These are phyloP conservation scores for Mucor piriformis DNA, from an alignment of 371 early-diverging fungal species.

Conservation along the genomic window DNA sequence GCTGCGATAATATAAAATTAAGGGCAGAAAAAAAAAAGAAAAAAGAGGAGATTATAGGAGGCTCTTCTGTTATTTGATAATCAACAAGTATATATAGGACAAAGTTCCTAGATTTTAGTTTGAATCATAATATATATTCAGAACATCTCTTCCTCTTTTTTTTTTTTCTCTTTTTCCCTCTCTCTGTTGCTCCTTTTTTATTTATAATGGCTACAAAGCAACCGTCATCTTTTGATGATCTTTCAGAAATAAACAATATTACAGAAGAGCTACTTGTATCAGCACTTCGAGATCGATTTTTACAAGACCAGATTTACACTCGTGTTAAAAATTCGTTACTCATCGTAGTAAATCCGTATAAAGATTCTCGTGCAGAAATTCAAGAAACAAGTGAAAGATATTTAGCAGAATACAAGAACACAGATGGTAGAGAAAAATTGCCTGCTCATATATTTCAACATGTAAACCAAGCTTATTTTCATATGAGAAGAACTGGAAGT, in stretches of 20 bases:
- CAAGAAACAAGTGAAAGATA: conserved; percentile 53
- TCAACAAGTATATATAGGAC: not conserved
- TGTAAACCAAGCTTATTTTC: conserved; percentile 46
- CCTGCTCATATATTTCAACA: conserved; percentile 47
- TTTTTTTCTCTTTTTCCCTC: not conserved
- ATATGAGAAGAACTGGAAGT: conserved; percentile 47
- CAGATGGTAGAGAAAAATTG: conserved; percentile 24
- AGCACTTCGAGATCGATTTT: conserved; percentile 60
- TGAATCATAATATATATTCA: conserved; percentile 11
- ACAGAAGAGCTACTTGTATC: conserved; percentile 57
- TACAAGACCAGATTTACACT: conserved; percentile 65
- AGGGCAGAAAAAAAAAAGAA: not conserved
- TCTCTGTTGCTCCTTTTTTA: not conserved
- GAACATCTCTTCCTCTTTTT: not conserved
- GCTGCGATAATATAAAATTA: not conserved
- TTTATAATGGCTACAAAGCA: conserved; percentile 1
- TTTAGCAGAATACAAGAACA: conserved; percentile 45
- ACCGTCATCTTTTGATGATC: conserved; percentile 28
- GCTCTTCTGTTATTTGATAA: not conserved
- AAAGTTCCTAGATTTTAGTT: conserved; percentile 25
- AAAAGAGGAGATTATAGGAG: not conserved
- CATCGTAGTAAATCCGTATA: conserved; percentile 47
- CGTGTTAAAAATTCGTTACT: conserved; percentile 64
- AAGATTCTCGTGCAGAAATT: conserved; percentile 47
- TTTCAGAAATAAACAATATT: conserved; percentile 42